Base-by-base conservation (phyloP, 192 early-diverging fungal genomes). In the Backusella parvicylindrica region DNA sequence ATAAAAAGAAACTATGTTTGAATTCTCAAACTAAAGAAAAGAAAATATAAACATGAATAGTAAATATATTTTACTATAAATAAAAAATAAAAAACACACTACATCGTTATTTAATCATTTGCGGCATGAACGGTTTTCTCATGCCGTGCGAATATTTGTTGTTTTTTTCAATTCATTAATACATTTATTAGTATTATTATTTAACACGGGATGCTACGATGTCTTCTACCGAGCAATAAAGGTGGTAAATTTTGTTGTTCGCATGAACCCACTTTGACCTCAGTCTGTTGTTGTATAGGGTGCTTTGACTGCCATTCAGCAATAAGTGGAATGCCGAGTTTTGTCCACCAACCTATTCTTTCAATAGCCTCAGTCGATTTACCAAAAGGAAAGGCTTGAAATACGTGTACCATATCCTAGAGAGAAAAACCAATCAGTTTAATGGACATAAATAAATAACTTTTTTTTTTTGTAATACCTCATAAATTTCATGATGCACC, bases 331-430 rank as follows among this genome's bases (percentile, higher is more conserved):
- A 68, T 68, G 2, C 75, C 75, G n/a, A 63, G 38, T 13, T 63
- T 47, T 23, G 60, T 21, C 78, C 78, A 79, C 73, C 73, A 79
- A 21, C 78, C 78, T 67, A 79, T 75, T 41, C 73, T 75, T 40
- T 75, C 69, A 23, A 79, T 68, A 26, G 73, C 78, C 31, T 47
- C 70, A 9, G 37, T 12, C 16, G 73, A 74, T 71, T 72, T 75
- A 3, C 50, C 35, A 63, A 79, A 79, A 8, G 78, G 69, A 64
- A 75, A 79, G 0, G 78, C 73, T 67, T 79, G 78, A 13, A 79
- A 79, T 7, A 79, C 78, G 41, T 79, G 78, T 13, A 79, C 69
- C 78, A 79, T 79, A n/a, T 79, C 78, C 69, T 76, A 70, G 15
- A 33, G 21, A 60, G n/a, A n/a, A n/a, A n/a, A n/a, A 28, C 53